These are phyloP conservation scores for Stagonosporopsis chrysanthemi DNA, from an alignment of 2,329 filamentous ascomycete species.

Conservation along the genomic window DNA sequence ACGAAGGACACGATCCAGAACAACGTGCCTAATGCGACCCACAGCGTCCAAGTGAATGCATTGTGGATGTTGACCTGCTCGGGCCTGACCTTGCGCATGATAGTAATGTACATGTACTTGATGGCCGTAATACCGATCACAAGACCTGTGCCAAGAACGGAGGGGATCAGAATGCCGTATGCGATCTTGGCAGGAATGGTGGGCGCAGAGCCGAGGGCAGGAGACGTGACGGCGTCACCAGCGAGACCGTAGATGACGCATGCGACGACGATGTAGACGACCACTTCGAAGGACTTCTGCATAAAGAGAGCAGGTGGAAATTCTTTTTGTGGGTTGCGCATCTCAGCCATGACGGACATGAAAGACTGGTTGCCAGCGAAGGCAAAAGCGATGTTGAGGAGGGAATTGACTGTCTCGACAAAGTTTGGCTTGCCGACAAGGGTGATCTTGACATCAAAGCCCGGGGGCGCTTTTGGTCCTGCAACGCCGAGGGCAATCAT, in stretches of 20 bases:
- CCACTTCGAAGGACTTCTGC: conserved; percentile 62
- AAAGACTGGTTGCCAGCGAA: conserved; percentile 72
- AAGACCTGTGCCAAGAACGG: conserved; percentile 74
- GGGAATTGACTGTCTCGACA: conserved; percentile 36
- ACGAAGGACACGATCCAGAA: conserved; percentile 63
- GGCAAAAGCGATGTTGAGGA: conserved; percentile 71
- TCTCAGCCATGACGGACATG: conserved; percentile 71
- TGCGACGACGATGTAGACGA: conserved; percentile 68
- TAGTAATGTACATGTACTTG: conserved; percentile 70
- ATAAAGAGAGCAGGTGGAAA: conserved; percentile 70
- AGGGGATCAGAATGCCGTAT: conserved; percentile 72
- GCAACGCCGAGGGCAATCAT: conserved; percentile 70
- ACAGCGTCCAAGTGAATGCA: conserved; percentile 64
- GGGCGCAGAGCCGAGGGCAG: conserved; percentile 70
- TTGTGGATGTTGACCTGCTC: conserved; percentile 53
- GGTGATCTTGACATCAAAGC: conserved; percentile 34
- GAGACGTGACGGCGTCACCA: conserved; percentile 67
- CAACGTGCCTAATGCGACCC: conserved; percentile 64
- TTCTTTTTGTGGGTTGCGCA: conserved; percentile 64
- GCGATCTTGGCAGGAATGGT: conserved; percentile 67
- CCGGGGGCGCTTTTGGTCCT: conserved; percentile 47
- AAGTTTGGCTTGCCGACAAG: conserved; percentile 40
- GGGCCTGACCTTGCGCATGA: conserved; percentile 57
- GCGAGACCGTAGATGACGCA: conserved; percentile 73
- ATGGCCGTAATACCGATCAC: conserved; percentile 72